Evolutionary conservation across 2,329 filamentous ascomycete species (phyloP).

Genomic region (Diaporthe destruens): DNA sequence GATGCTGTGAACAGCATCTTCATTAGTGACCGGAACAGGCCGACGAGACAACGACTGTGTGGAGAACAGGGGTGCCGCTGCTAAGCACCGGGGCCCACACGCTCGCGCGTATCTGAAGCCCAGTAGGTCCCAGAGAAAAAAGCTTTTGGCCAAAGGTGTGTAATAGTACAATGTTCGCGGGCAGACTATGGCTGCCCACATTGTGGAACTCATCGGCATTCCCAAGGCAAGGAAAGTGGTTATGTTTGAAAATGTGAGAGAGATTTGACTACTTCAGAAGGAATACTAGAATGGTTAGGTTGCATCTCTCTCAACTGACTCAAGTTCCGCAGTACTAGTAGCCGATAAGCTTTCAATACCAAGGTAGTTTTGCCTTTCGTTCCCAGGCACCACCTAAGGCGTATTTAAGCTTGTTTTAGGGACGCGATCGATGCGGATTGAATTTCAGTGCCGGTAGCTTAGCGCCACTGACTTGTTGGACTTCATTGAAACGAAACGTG

Average conservation of each 20-base stretch:
- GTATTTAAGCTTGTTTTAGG: constrained; percentile 7
- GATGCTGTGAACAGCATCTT: too few species aligned
- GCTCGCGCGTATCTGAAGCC: constrained; percentile 10
- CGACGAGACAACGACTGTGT: neutral
- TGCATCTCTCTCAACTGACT: too few species aligned
- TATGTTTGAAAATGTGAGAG: neutral
- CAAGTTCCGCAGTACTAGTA: too few species aligned
- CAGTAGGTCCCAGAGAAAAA: neutral
- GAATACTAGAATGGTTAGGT: too few species aligned
- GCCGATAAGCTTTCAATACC: too few species aligned
- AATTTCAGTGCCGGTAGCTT: neutral
- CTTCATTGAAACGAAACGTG: constrained; percentile 25
- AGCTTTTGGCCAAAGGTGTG: neutral
- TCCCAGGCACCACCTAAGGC: neutral
- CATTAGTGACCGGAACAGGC: neutral
- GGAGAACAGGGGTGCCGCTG: constrained; percentile 11
- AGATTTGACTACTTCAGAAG: too few species aligned
- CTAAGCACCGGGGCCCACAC: neutral
- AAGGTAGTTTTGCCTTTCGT: neutral
- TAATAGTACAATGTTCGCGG: too few species aligned
- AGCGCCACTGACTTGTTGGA: neutral
- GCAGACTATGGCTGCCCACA: neutral
- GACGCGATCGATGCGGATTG: neutral
- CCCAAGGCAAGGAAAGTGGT: too few species aligned
- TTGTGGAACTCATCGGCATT: too few species aligned